Base-by-base conservation (phyloP, 305 asterid species). In the Plantago coronopus region DNA sequence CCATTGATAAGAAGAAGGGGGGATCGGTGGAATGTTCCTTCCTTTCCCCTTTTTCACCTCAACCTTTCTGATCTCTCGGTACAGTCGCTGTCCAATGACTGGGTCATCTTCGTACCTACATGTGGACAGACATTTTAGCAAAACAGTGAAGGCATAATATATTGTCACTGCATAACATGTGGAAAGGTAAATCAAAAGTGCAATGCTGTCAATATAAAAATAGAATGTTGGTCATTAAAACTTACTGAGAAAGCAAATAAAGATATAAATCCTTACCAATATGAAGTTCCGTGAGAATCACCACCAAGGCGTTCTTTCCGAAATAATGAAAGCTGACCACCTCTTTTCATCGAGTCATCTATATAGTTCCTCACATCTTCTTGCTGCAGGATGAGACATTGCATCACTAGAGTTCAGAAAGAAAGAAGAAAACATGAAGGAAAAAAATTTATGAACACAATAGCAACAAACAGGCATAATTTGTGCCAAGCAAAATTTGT, bases 21-120 rank as follows among this genome's bases (percentile, higher is more conserved):
- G 85, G 79, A 94, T 85, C 16, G 88, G 91, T 0, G 85, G 88
- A 43, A 87, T 73, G 64, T 46, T 85, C 70, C 70, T 83, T 62
- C 99, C 99, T 78, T 85, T 94, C 40, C 89, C 93, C 75, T 81
- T 93, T 76, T 82, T 89, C 82, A 81, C 95, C 81, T 94, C 97
- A 38, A 85, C 82, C 74, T 81, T 87, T 68, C 93, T 83, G 57
- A 81, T 82, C 79, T 90, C 99, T 38, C 99, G 79, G 81, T 94
- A 86, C 25, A 94, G 76, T 57, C 97, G 88, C 71, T 94, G 97
- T 37, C 99, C 99, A 62, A 94, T 57, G 55, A 78, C 38, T 20
- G 95, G 86, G 75, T 94, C 99, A 59, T 87, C 90, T 78, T 94
- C 99, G 68, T 80, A 94, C 99, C 99, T 93, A 69, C 58, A 49